A percentile compares a stretch with the other conserved stretches of the same genome.
Conservation (phyloP, 1,284 basidiomycete species). For the Apiotrichum montevideense region DNA sequence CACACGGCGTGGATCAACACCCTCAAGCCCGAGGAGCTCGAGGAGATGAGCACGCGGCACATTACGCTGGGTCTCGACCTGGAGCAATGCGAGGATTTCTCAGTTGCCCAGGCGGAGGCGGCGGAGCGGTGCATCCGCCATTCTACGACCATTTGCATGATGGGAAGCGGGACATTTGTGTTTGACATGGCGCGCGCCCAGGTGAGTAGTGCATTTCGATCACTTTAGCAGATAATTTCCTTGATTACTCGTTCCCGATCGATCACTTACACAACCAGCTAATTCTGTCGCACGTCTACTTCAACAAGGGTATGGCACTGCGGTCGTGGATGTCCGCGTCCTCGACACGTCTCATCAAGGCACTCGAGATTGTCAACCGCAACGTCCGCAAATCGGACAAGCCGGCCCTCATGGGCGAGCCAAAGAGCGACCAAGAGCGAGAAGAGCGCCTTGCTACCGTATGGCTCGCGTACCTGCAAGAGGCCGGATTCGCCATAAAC, state of each 20-base stretch:
- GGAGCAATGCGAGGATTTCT: slow-evolving; percentile 36
- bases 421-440: slow-evolving; percentile 23
- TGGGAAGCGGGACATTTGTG: slow-evolving; percentile 28
- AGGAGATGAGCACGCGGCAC: slow-evolving; percentile 19
- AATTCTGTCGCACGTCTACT: slow-evolving; percentile 30
- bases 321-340: slow-evolving; percentile 32
- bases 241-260: too few relatives aligned
- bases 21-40: slow-evolving; percentile 26
- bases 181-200: slow-evolving; percentile 35
- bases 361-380: slow-evolving; percentile 31
- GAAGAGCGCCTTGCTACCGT: slow-evolving; percentile 36
- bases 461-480: slow-evolving; percentile 35
- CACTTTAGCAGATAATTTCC: too few relatives aligned
- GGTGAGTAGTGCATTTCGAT: slow-evolving; percentile 16
- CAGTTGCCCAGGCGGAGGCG: slow-evolving; percentile 30
- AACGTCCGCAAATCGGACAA: slow-evolving; percentile 25
- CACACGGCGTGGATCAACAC: slow-evolving; percentile 42
- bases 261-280: slow-evolving; percentile 16
- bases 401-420: slow-evolving; percentile 22
- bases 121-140: slow-evolving; percentile 28
- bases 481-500: slow-evolving; percentile 30
- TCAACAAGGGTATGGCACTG: slow-evolving; percentile 31
- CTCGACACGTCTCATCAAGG: slow-evolving; percentile 28
- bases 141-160: slow-evolving; percentile 21
- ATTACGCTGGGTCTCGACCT: slow-evolving; percentile 26